Base-by-base conservation (phyloP, 805 yeast species). In the Ogataea sp. region DNA sequence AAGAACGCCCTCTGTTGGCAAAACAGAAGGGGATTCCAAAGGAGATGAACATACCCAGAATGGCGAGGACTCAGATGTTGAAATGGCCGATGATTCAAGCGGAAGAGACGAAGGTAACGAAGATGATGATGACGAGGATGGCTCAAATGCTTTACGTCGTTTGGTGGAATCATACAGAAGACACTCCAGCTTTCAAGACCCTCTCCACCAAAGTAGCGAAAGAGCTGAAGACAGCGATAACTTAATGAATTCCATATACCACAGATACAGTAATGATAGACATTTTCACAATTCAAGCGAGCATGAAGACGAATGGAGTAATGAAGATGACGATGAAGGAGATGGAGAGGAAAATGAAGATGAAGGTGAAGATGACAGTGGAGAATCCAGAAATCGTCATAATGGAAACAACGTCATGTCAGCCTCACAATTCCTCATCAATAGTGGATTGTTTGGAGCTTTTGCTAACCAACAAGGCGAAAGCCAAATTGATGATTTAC, bases 161-260 rank as follows among this genome's bases (percentile, higher is more conserved):
- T 49, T 72, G 34, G 59, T 73, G 8, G 68, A 64, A 14, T 69
- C 67, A 30, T 61, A 61, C 39, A 50, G 65, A 41, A 45, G 63
- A 14, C 55, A 49, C 41, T 59, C 65, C 2, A 57, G 54, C 36
- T 48, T 54, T 6, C 20, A 33, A 10, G n/a, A 11, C n/a, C n/a
- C n/a, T 29, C 31, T 29, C 38, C 51, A 45, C 10, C n/a, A 33
- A 16, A 20, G 4, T 26, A 33, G 32, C 34, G 52, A 45, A 30
- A 46, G 42, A 21, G 50, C 49, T 6, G 55, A 46, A 10, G 53
- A 47, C 15, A 14, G 32, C 18, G 20, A 21, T 20, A 8, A 5
- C 15, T 17, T 33, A 10, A 24, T 23, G 27, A 11, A 24, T 18
- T 33, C 36, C 14, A 27, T 25, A 18, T 16, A 25, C n/a, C n/a